Evolutionary conservation across 2,329 filamentous ascomycete species (phyloP), one percentile per base, ranked within the genome.

Genomic region (Parastagonospora avenae): DNA sequence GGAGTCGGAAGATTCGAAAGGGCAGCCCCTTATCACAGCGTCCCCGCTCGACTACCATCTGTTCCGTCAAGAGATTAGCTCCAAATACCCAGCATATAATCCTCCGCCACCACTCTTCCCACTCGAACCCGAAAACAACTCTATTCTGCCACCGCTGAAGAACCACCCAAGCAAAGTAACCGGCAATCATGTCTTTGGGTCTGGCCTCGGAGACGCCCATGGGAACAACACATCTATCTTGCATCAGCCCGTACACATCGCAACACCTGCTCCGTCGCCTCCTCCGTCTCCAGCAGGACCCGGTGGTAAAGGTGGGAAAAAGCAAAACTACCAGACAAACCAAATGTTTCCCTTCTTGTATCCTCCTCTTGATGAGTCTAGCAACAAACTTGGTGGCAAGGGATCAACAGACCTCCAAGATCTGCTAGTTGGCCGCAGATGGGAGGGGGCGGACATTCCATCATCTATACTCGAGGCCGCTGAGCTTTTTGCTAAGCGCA

Each of bases 311-410:
- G 91, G 90, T 45, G 92, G 89, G 1, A 99, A 99, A 80, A 99
- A 99, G 71, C 94, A 99, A 68, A 99, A 97, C 63, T 99, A 99
- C 66, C 94, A 99, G 73, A 99, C 94, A 0, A 99, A 99, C 68
- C 94, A 99, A 65, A 94, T 97, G 69, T 97, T 99, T 59, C 94
- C 94, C 0, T 97, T 99, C 68, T 86, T 99, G 77, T 99, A 99
- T 63, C 94, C 94, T 2, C 94, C 94, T 1, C 79, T 97, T 14
- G 93, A 97, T 73, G 88, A 87, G 55, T 88, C 86, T 19, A 96
- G 92, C 74, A 96, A 96, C 68, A 90, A 88, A 62, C 87, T 93
- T 32, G 93, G 94, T 43, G 93, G 93, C 1, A 97, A 96, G 70
- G 92, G 92, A 10, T 84, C 83, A 15, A 90, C 92, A 5, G 89